Percentiles rank a stretch among this genome's conserved stretches.
Conservation (phyloP, 352 stramenopile species). For the Pythium pyrilobum region DNA sequence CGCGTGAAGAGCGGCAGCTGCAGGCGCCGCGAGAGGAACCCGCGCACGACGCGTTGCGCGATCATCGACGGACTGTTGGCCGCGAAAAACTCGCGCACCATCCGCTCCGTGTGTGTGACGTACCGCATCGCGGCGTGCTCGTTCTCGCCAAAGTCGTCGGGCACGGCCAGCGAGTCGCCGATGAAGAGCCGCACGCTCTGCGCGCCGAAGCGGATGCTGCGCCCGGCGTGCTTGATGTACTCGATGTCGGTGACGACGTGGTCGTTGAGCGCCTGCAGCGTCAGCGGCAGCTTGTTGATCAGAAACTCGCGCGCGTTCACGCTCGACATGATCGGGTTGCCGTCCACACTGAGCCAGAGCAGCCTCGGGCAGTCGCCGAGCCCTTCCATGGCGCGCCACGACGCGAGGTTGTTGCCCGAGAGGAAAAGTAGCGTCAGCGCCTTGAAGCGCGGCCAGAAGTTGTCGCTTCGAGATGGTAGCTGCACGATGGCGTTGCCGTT, state of each 20-base stretch:
- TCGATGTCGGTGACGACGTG: slow-evolving; percentile 63
- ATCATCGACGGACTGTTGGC: slow-evolving; percentile 42
- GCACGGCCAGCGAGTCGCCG: slow-evolving; percentile 28
- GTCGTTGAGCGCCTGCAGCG: slow-evolving; percentile 54
- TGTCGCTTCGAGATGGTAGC: slow-evolving; percentile 22
- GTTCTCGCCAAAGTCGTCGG: slow-evolving; percentile 39
- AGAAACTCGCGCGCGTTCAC: slow-evolving; percentile 53
- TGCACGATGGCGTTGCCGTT: slow-evolving; percentile 44
- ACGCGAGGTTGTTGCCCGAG: slow-evolving; percentile 40
- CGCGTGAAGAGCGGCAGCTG: slow-evolving; percentile 35
- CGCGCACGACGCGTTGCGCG: slow-evolving; percentile 35
- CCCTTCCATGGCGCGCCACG: slow-evolving; percentile 46
- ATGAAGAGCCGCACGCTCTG: slow-evolving; percentile 25
- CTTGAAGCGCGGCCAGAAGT: slow-evolving; percentile 53
- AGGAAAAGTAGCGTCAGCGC: slow-evolving; percentile 54
- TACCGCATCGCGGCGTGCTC: slow-evolving; percentile 37
- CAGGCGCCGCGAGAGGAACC: slow-evolving; percentile 40
- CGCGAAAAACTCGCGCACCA: slow-evolving; percentile 24
- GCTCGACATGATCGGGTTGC: slow-evolving; percentile 56
- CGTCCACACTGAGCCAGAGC: slow-evolving; percentile 50
- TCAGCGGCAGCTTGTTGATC: slow-evolving; percentile 59
- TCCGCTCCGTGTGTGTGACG: slow-evolving; percentile 21
- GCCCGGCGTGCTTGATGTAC: slow-evolving; percentile 36
- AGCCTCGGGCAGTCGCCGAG: slow-evolving; percentile 35
- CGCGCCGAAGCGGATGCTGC: slow-evolving; percentile 32